A percentile compares a stretch with the other conserved stretches of the same genome.
Conservation (phyloP, 805 yeast genomes). For the Wickerhamomyces xylosicus region DNA sequence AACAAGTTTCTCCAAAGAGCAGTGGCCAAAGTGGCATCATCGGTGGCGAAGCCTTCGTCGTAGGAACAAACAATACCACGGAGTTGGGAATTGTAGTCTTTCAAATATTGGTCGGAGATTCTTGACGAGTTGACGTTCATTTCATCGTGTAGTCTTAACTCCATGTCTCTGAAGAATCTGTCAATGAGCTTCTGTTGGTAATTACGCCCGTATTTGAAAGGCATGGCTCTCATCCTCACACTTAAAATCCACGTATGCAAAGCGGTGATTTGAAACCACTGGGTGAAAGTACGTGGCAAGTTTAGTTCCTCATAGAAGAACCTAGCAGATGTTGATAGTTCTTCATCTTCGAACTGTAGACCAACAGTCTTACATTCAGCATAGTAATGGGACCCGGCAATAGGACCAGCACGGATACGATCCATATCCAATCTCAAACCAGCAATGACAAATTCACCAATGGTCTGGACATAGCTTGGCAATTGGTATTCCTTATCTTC, state of each 20-base stretch:
- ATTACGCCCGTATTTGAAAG: conserved; percentile 75
- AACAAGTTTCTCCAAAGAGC: conserved; percentile 89
- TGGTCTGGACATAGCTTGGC: conserved; percentile 39
- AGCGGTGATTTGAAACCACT: conserved; percentile 89
- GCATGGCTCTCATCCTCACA: conserved; percentile 95
- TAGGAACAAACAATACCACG: conserved; percentile 84
- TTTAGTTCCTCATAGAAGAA: conserved; percentile 81
- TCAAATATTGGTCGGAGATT: conserved; percentile 75
- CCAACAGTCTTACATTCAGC: conserved; percentile 85
- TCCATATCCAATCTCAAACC: conserved; percentile 80
- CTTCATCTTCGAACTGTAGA: conserved; percentile 63
- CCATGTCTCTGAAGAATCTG: conserved; percentile 83
- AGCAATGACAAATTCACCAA: conserved; percentile 58
- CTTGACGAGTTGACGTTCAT: conserved; percentile 75
- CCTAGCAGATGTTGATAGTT: conserved; percentile 58
- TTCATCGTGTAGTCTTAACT: conserved; percentile 73
- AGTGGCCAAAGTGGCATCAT: conserved; percentile 67
- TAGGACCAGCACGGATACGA: conserved; percentile 82
- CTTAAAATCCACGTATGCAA: conserved; percentile 90
- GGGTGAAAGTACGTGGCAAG: conserved; percentile 81
- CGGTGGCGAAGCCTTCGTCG: conserved; percentile 82
- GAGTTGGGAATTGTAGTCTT: conserved; percentile 83
- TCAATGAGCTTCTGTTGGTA: conserved; percentile 91
- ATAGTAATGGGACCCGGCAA: conserved; percentile 83
- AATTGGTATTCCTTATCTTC: conserved; percentile 28